Evolutionary conservation across 306 rosid genomes (phyloP).

Genomic region (Vigna mungo): DNA sequence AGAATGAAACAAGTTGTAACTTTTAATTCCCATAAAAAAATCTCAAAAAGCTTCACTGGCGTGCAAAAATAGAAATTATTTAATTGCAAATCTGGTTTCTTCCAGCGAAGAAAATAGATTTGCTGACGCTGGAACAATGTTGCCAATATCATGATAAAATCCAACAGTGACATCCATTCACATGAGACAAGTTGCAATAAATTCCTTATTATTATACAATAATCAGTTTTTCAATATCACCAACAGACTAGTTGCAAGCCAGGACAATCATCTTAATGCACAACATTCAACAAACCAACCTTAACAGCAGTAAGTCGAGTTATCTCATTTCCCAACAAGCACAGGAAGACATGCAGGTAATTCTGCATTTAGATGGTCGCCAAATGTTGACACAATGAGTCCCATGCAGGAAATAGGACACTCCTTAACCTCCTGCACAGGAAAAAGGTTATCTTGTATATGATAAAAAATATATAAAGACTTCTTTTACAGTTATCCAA

Average conservation of each 20-base stretch:
- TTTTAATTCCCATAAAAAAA: too few relatives aligned
- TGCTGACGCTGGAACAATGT: too few relatives aligned
- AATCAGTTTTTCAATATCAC: conserved; percentile 30
- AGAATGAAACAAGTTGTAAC: too few relatives aligned
- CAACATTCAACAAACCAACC: conserved; percentile 59
- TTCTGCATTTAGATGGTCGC: conserved; percentile 81
- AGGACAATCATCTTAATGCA: conserved; percentile 34
- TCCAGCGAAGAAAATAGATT: too few relatives aligned
- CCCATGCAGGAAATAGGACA: conserved; percentile 99
- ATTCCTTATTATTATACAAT: too few relatives aligned
- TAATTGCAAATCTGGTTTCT: too few relatives aligned
- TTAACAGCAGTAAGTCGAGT: conserved; percentile 98
- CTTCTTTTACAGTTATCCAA: conserved; percentile 31
- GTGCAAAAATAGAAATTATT: too few relatives aligned
- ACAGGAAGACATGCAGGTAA: conserved; percentile 95
- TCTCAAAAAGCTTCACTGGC: too few relatives aligned
- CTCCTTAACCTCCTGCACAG: conserved; percentile 94
- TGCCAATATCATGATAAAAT: too few relatives aligned
- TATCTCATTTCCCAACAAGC: conserved; percentile 99
- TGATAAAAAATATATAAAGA: conserved; percentile 16
- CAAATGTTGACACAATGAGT: conserved; percentile 94
- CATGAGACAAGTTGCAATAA: too few relatives aligned
- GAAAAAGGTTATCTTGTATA: conserved; percentile 39
- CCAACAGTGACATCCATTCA: too few relatives aligned
- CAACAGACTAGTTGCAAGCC: too few relatives aligned